Conservation (phyloP, 1,139 yeast species). For the Kodamaea arcana region DNA sequence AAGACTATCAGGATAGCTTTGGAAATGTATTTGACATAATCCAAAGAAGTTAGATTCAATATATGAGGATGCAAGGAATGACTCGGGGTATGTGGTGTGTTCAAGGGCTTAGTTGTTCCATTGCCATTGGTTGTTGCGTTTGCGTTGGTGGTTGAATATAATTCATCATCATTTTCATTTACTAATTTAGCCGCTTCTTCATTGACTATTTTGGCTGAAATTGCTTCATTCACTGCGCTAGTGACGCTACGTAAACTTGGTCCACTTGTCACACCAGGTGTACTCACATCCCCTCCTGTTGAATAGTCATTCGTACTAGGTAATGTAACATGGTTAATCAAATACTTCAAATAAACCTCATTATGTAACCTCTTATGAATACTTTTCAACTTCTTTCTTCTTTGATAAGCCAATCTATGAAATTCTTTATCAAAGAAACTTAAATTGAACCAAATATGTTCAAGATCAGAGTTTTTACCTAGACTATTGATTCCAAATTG, state of each 20-base stretch:
- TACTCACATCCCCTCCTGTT: no score
- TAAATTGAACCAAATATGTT: constrained; percentile 24
- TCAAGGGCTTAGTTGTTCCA: not conserved
- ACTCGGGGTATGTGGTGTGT: no score
- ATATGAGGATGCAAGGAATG: no score
- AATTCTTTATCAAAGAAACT: constrained; percentile 22
- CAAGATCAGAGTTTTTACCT: constrained; percentile 7
- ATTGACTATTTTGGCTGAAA: no score
- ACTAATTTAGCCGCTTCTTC: not conserved
- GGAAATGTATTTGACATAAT: constrained; percentile 4
- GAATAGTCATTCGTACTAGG: no score
- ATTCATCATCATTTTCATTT: no score
- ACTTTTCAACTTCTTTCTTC: constrained; percentile 11
- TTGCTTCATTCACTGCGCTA: no score
- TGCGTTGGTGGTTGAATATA: no score
- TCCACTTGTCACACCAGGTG: not conserved
- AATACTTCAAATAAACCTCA: constrained; percentile 10
- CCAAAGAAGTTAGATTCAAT: constrained; percentile 1
- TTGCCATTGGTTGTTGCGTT: not conserved
- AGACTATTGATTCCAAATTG: constrained; percentile 6
- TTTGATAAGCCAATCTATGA: constrained; percentile 12
- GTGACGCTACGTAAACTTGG: no score
- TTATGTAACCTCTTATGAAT: constrained; percentile 11
- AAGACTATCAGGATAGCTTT: constrained; percentile 4
- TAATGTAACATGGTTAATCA: not conserved